Conservation (phyloP, 768 basidiomycete genomes). For the Phlebiopsis flavidoalba region DNA sequence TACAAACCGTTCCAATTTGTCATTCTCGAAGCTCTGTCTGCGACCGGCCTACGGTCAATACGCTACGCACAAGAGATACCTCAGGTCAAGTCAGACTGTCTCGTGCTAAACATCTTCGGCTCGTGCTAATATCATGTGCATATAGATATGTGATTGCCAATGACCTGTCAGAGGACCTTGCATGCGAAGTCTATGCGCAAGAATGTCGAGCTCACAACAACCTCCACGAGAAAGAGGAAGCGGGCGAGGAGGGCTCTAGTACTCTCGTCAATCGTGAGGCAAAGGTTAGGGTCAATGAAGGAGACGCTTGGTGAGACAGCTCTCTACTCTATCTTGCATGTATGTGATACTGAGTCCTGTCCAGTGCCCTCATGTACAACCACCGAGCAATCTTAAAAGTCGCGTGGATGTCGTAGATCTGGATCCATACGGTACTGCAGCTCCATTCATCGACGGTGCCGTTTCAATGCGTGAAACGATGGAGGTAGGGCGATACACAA, state of each 20-base stretch:
- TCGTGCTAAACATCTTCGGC: background rate
- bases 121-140: background rate
- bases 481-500: slow-evolving; percentile 53
- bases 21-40: slow-evolving; percentile 90
- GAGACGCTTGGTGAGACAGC: slow-evolving; percentile 82
- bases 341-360: background rate
- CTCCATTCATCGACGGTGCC: slow-evolving; percentile 94
- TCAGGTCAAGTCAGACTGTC: slow-evolving; percentile 61
- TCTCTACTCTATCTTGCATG: background rate
- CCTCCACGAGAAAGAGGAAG: slow-evolving; percentile 34
- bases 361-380: slow-evolving; percentile 83
- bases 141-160: slow-evolving; percentile 89
- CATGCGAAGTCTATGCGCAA: slow-evolving; percentile 80
- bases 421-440: slow-evolving; percentile 96
- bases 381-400: slow-evolving; percentile 66
- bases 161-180: slow-evolving; percentile 77
- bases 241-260: background rate
- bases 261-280: slow-evolving; percentile 24
- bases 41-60: slow-evolving; percentile 92
- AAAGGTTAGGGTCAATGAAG: slow-evolving; percentile 81
- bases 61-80: slow-evolving; percentile 98
- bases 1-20: slow-evolving; percentile 64
- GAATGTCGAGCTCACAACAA: slow-evolving; percentile 71
- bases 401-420: slow-evolving; percentile 95
- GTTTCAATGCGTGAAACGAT: slow-evolving; percentile 83